Base-by-base conservation (phyloP, 352 stramenopile genomes). In the Phytophthora pisi region DNA sequence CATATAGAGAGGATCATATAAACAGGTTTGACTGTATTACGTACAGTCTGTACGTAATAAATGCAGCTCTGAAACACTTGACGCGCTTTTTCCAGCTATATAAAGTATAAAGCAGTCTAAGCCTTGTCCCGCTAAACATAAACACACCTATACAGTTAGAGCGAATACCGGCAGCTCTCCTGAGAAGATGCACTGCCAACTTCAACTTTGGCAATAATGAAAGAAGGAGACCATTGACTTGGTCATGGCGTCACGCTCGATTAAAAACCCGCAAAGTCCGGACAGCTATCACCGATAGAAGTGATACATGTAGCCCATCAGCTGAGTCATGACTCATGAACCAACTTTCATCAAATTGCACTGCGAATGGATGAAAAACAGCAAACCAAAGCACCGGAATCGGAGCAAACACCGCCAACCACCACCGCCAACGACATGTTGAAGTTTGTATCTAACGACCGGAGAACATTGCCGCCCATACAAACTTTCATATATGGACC, bases 391-490 rank as follows among this genome's bases (percentile, higher is more conserved):
- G 36, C 40, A 46, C 40, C 5, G 40, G 40, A 46, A 47, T n/a
- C 9, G 40, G 5, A 24, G 13, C 28, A 57, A 57, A 18, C 18
- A 16, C 10, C 45, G 18, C 28, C 28, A 31, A 30, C 51, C 51
- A 55, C 16, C 34, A 9, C 16, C 55, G 53, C 20, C 62, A 53
- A 49, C 42, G 24, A 58, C 43, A 68, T 72, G 43, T 72, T 69
- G 65, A 68, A 65, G 60, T 70, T 66, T 45, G 49, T 57, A 54
- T 63, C 36, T 13, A 65, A 56, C 13, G 51, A 31, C 28, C n/a
- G 20, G 43, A 65, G 63, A 70, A 71, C 43, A 60, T 45, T 57
- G 60, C 57, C 50, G 36, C 20, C 54, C 36, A 71, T 74, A 74
- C 67, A 71, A 74, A 67, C 38, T 63, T 10, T 28, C 40, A 74